phyloP scores from a whole-genome alignment of 306 rosid species.

The Canavalia ensiformis region DNA sequence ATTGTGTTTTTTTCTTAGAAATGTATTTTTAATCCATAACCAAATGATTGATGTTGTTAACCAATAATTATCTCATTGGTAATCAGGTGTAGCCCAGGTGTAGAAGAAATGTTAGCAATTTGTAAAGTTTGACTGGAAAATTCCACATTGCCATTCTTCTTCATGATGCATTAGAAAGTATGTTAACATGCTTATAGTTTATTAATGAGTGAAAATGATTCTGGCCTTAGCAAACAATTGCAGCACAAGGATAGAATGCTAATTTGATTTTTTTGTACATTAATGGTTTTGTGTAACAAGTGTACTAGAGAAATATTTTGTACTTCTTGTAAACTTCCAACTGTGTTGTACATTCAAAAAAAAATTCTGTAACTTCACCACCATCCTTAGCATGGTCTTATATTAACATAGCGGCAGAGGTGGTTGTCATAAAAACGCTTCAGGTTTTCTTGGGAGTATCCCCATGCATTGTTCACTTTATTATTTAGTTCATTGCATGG shows the following conservation, averaged over 20 bases:
- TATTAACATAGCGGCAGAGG: slow-evolving; percentile 1
- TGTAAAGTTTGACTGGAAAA: slow-evolving; percentile 9
- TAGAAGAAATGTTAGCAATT: background rate
- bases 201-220: slow-evolving; percentile 3
- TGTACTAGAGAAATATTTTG: no score
- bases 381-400: background rate
- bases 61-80: background rate
- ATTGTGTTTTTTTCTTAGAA: no score
- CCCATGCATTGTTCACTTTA: background rate
- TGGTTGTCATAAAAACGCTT: background rate
- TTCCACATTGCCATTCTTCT: slow-evolving; percentile 16
- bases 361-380: no score
- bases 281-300: background rate
- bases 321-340: no score
- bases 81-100: slow-evolving; percentile 9
- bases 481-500: slow-evolving; percentile 40
- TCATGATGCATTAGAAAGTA: slow-evolving; percentile 7
- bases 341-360: no score
- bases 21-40: no score
- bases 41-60: background rate
- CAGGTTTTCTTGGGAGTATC: slow-evolving; percentile 31
- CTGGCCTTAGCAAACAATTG: slow-evolving; percentile 9
- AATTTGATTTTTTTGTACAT: background rate
- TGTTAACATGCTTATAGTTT: slow-evolving; percentile 7
- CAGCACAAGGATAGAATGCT: slow-evolving; percentile 29